These are phyloP conservation scores for Mortierella antarctica DNA, from an alignment of 192 early-diverging fungal species.

Conservation along the genomic window DNA sequence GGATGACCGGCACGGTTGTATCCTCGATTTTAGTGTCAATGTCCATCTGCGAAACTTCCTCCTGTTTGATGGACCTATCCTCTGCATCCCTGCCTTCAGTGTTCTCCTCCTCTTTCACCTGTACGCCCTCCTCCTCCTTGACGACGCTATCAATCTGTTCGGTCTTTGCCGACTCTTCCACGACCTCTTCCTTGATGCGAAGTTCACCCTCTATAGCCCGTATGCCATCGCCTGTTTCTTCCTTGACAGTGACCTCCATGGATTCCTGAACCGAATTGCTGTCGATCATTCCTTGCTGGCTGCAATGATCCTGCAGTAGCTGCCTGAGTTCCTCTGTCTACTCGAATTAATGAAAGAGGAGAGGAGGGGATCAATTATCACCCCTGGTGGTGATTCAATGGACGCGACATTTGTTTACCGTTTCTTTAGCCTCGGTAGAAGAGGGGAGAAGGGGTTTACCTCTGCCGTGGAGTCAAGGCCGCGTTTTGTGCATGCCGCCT, in stretches of 20 bases:
- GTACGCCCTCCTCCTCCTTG: conserved; percentile 19
- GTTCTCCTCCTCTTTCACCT: not conserved
- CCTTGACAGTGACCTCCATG: not conserved
- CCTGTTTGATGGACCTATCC: not conserved
- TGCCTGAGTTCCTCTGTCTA: conserved; percentile 23
- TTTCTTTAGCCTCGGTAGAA: too few relatives aligned
- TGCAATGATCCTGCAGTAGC: conserved; percentile 7
- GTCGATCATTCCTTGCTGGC: not conserved
- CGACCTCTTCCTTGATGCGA: conserved; percentile 6
- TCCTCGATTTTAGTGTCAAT: conserved; percentile 17
- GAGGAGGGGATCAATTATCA: not conserved
- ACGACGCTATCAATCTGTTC: not conserved
- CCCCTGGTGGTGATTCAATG: not conserved
- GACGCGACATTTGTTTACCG: not conserved
- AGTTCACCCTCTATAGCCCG: not conserved
- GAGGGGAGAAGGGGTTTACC: conserved; percentile 4
- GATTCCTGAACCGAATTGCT: not conserved
- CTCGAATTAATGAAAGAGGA: not conserved
- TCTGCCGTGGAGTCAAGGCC: conserved; percentile 36
- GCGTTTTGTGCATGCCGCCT: conserved; percentile 36
- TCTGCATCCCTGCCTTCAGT: not conserved
- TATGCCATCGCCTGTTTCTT: not conserved
- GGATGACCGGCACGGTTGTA: conserved; percentile 11
- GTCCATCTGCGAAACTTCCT: not conserved
- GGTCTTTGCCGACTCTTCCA: conserved; percentile 8